phyloP scores from a whole-genome alignment of 2,329 filamentous ascomycete genomes.

The Tolypocladium cylindrosporum region DNA sequence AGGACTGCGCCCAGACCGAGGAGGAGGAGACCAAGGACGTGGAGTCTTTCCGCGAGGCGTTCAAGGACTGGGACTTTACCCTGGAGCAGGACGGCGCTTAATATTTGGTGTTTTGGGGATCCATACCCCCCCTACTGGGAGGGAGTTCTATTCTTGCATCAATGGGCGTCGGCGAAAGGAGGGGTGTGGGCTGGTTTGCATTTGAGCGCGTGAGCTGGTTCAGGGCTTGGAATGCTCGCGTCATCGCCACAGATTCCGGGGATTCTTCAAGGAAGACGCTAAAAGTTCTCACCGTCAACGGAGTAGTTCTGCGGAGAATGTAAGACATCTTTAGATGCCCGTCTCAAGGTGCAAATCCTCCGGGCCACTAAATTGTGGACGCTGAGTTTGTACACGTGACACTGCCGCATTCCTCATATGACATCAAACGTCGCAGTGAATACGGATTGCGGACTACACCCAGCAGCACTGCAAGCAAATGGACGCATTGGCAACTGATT shows the following conservation, averaged over 20 bases:
- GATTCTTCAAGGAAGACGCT: neutral
- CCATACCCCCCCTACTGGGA: neutral
- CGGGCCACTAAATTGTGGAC: neutral
- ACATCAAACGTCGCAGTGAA: neutral
- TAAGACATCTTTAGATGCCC: neutral
- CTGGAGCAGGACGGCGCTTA: constrained; percentile 11
- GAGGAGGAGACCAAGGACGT: constrained; percentile 74
- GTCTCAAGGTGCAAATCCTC: neutral
- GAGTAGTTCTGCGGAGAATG: neutral
- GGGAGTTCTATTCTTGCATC: neutral
- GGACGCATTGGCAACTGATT: neutral
- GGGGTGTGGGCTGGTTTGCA: neutral
- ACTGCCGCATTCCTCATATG: neutral
- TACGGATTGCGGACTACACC: neutral
- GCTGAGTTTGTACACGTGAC: neutral
- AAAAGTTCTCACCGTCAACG: neutral
- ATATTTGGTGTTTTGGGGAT: neutral
- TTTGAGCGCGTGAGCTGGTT: neutral
- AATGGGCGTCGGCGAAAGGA: neutral
- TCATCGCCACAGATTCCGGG: neutral
- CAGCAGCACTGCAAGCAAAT: neutral
- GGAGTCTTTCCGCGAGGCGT: constrained; percentile 68
- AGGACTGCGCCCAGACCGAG: constrained; percentile 67
- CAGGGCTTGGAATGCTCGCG: neutral
- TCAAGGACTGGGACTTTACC: constrained; percentile 82